Base-by-base conservation (phyloP, 208 protist genomes). In the Leishmania amazonensis region DNA sequence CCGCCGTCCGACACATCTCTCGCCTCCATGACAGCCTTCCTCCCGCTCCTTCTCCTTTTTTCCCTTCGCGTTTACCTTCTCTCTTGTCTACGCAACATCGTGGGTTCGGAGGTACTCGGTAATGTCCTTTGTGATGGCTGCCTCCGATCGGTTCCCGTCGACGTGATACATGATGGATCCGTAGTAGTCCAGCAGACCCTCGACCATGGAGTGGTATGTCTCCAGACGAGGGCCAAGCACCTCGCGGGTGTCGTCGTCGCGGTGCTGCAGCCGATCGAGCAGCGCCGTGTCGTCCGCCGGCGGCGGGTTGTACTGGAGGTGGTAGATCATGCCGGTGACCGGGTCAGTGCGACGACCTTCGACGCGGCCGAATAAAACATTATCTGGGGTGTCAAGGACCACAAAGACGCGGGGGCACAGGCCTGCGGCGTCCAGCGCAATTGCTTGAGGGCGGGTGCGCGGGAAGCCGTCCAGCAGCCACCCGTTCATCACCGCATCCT, bases 401-500 rank as follows among this genome's bases (percentile, higher is more conserved):
- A 98, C 24, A 70, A 96, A 90, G 51, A 89, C 49, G 74, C 95
- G 85, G 21, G 94, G 90, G 40, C 87, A 78, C 73, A 98, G 85
- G 70, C 95, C 93, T 7, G 80, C 80, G 11, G 81, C 82, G 64
- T 98, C 92, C 31, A 98, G 87, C 49, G 88, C 87, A 70, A 87
- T 80, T 47, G 95, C 97, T 88, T 99, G 97, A 54, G 73, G 87
- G 28, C 84, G 71, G 58, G 90, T 98, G 60, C 96, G 89, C 19
- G 97, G 97, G 82, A 97, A 99, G 49, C 97, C 97, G 78, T 98
- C 96, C 19, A 99, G 86, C 76, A 99, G 84, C 92, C 94, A 99
- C 35, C 97, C 97, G 60, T 96, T 89, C 71, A 87, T 67, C 65
- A 89, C 75, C 28, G 87, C 93, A 68, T 98, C 94, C 24, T 92